These are phyloP conservation scores for Podospora australis DNA, from an alignment of 495 filamentous ascomycete species.

Conservation along the genomic window DNA sequence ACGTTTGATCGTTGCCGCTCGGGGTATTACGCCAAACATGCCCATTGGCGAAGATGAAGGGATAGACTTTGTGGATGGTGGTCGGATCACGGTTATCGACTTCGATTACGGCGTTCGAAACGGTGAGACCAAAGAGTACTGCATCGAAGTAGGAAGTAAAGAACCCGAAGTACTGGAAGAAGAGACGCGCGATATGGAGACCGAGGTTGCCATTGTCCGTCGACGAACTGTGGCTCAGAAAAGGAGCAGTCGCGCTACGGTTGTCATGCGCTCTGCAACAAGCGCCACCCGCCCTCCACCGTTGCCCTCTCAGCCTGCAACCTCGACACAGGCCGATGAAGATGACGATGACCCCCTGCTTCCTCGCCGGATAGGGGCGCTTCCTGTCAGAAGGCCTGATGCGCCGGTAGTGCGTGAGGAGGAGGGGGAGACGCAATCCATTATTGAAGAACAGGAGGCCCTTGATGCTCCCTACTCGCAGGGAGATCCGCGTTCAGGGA, in stretches of 20 bases:
- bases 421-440: slow-evolving; percentile 25
- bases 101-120: slow-evolving; percentile 57
- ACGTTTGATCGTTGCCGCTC: slow-evolving; percentile 67
- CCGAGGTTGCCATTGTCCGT: slow-evolving; percentile 75
- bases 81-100: slow-evolving; percentile 69
- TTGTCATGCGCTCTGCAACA: slow-evolving; percentile 30
- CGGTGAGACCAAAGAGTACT: slow-evolving; percentile 50
- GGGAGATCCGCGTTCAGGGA: slow-evolving; percentile 67
- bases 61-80: slow-evolving; percentile 72
- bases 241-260: slow-evolving; percentile 33
- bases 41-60: slow-evolving; percentile 62
- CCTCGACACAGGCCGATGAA: slow-evolving; percentile 16
- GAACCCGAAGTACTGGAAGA: slow-evolving; percentile 66
- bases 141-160: slow-evolving; percentile 68
- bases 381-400: slow-evolving; percentile 11
- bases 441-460: slow-evolving; percentile 49
- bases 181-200: slow-evolving; percentile 68
- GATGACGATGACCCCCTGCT: slow-evolving; percentile 37
- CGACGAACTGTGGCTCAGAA: slow-evolving; percentile 62
- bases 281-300: slow-evolving; percentile 19
- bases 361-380: slow-evolving; percentile 31
- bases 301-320: slow-evolving; percentile 16
- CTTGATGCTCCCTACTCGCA: slow-evolving; percentile 71
- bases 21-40: slow-evolving; percentile 58
- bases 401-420: slow-evolving; percentile 20